Conservation (phyloP, 169 alveolate genomes). For the Plasmodium inui region DNA sequence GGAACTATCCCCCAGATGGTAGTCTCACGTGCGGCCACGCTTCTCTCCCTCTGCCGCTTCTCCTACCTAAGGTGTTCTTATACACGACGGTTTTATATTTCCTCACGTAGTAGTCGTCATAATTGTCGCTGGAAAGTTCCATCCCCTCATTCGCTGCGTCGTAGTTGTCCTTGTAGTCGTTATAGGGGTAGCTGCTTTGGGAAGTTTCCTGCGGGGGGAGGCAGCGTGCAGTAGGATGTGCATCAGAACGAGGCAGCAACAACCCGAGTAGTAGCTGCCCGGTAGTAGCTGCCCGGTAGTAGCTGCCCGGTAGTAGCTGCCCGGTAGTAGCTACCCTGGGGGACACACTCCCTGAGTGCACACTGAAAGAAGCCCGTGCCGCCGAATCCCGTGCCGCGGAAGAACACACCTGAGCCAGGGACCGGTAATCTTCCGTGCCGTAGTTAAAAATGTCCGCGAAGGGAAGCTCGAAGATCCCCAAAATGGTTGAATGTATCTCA, state of each 20-base stretch:
- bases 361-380: background rate
- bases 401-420: conserved; percentile 54
- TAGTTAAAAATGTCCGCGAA: conserved; percentile 81
- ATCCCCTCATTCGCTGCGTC: background rate
- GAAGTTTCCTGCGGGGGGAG: conserved; percentile 64
- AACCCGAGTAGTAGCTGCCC: too few species aligned
- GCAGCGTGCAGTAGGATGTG: conserved; percentile 21
- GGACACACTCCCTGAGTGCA: background rate
- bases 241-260: background rate
- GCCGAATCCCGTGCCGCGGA: background rate
- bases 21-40: background rate
- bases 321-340: background rate
- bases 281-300: too few species aligned
- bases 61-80: conserved; percentile 71
- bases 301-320: too few species aligned
- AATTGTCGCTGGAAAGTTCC: conserved; percentile 15
- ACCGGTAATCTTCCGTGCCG: conserved; percentile 79
- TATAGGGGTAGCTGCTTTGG: conserved; percentile 37
- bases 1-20: background rate
- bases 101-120: conserved; percentile 49
- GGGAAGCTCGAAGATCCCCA: conserved; percentile 87
- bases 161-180: conserved; percentile 42
- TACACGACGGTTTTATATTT: conserved; percentile 66
- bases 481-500: conserved; percentile 86
- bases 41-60: background rate